Evolutionary conservation across 2,329 filamentous ascomycete genomes (phyloP).

Genomic region (Seiridium unicorne): DNA sequence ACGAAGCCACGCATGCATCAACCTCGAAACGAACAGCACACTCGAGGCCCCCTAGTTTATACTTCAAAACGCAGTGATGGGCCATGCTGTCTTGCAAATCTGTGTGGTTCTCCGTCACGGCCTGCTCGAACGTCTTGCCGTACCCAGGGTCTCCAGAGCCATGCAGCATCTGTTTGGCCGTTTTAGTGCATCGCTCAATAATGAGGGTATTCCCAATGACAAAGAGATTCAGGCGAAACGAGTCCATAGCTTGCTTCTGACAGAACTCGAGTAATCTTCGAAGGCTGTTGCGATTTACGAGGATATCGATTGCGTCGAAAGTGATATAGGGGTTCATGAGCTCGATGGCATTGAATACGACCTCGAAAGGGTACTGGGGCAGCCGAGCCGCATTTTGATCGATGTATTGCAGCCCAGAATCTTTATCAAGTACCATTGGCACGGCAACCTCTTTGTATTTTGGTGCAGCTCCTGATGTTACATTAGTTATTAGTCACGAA

Average conservation of each 20-base stretch:
- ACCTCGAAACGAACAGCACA: background rate
- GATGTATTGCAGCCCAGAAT: slow-evolving; percentile 2
- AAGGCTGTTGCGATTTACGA: slow-evolving; percentile 25
- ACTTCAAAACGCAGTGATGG: background rate
- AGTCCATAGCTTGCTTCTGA: background rate
- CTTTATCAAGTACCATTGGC: slow-evolving; percentile 5
- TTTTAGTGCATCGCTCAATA: slow-evolving; percentile 13
- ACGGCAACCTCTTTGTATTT: slow-evolving; percentile 7
- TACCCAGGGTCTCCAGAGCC: background rate
- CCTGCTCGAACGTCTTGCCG: background rate
- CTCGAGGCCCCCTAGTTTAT: background rate
- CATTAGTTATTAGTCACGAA: background rate
- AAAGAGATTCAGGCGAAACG: slow-evolving; percentile 16
- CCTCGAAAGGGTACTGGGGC: slow-evolving; percentile 23
- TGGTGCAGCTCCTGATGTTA: slow-evolving; percentile 7
- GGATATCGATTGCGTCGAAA: slow-evolving; percentile 26
- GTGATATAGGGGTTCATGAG: slow-evolving; percentile 17
- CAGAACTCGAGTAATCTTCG: slow-evolving; percentile 23
- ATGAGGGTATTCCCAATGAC: slow-evolving; percentile 14
- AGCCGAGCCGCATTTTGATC: slow-evolving; percentile 13
- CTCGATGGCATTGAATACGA: slow-evolving; percentile 24
- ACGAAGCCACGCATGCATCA: background rate
- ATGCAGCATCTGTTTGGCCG: background rate
- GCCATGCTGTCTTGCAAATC: background rate
- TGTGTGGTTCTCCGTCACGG: background rate